Base-by-base conservation (phyloP, 2,329 filamentous ascomycete genomes). In the Cladosporium sp. region DNA sequence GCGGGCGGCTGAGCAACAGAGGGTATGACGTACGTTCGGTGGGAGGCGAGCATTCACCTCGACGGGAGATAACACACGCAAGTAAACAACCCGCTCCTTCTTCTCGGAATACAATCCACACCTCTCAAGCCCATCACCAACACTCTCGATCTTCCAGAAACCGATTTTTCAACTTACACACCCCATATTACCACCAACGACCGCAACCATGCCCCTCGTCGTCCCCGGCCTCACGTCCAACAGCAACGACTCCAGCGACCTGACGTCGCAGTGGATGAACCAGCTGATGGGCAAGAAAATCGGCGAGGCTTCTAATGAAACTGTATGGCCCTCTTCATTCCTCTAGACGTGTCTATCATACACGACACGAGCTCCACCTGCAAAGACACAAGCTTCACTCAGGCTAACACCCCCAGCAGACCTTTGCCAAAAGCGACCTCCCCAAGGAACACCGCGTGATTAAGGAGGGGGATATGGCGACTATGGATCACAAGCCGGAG, bases 261-360 rank as follows among this genome's bases (percentile, higher is more conserved):
- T 69, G 59, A 65, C 62, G 49, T 58, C 67, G 9, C 65, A 74
- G 49, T 77, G 74, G 74, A 63, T 65, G 61, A 68, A 64, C 57
- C 70, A 76, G 67, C 66, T 77, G 18, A 68, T 72, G 60, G 74
- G 74, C 57, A 77, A 77, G 72, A 76, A 75, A 62, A 61, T 77
- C 32, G 74, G 74, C 11, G 74, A 77, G 12, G 49, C 53, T 22
- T 68, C 67, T 35, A 67, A 75, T 52, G 69, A 75, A 54, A 68
- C 69, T 16, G 74, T 75, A 61, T 39, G 61, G 8, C 57, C 9
- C 19, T 38, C 32, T 33, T 5, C 16, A 20, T 22, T 41, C 12
- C 11, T 30, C 3, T n/a, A n/a, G n/a, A n/a, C n/a, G n/a, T n/a
- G n/a, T n/a, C n/a, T n/a, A n/a, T n/a, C n/a, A n/a, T n/a, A n/a